Evolutionary conservation across 2,329 filamentous ascomycete genomes (phyloP).

Genomic region (Epichloe bromicola): DNA sequence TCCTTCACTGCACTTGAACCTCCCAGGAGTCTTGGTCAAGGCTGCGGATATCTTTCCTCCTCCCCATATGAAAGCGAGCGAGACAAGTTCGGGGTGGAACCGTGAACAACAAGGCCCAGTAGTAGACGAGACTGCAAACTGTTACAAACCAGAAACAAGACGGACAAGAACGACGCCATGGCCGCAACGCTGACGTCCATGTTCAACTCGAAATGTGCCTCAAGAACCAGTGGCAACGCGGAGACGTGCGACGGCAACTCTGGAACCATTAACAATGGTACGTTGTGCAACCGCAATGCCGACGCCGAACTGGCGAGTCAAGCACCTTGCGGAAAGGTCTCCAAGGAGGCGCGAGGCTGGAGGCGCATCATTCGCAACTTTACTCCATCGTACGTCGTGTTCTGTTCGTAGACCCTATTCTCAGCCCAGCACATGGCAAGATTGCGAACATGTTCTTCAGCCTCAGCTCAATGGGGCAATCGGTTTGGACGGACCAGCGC

Average conservation of each 20-base stretch:
- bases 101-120: too few species aligned
- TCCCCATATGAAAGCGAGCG: too few species aligned
- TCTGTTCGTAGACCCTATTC: background rate
- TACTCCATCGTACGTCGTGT: slow-evolving; percentile 34
- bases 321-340: slow-evolving; percentile 15
- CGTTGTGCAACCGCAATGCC: background rate
- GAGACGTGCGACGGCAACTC: background rate
- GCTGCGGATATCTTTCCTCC: too few species aligned
- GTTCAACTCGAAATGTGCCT: background rate
- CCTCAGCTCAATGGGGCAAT: too few species aligned
- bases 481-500: background rate
- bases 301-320: background rate
- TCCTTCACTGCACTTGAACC: too few species aligned
- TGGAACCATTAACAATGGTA: background rate
- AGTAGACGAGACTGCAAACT: too few species aligned
- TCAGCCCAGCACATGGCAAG: background rate
- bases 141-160: too few species aligned
- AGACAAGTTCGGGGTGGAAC: too few species aligned
- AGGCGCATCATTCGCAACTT: slow-evolving; percentile 37
- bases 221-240: background rate
- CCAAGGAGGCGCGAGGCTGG: slow-evolving; percentile 25
- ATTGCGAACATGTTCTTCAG: too few species aligned
- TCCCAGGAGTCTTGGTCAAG: too few species aligned
- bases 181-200: background rate
- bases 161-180: background rate